These are phyloP conservation scores for Protea cynaroides DNA, from an alignment of 164 flowering plant genomes.

Conservation along the genomic window DNA sequence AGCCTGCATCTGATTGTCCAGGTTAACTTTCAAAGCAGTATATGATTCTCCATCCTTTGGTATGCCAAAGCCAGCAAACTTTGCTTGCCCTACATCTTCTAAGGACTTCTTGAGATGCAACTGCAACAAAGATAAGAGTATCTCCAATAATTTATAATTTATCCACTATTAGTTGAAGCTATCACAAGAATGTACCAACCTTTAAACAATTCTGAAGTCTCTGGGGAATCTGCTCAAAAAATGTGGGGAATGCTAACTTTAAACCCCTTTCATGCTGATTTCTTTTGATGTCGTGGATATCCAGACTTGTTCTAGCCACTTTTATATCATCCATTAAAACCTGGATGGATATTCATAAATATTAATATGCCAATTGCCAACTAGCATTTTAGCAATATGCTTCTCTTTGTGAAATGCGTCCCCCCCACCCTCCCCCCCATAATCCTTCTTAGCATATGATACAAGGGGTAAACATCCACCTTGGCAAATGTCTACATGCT, in stretches of 20 bases:
- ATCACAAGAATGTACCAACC: conserved; percentile 28
- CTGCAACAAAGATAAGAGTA: conserved; percentile 21
- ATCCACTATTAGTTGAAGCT: background rate
- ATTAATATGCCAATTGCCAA: background rate
- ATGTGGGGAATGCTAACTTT: conserved; percentile 32
- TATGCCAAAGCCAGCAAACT: conserved; percentile 5
- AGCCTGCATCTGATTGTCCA: conserved; percentile 65
- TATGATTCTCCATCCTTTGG: conserved; percentile 21
- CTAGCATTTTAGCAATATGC: too few relatives aligned
- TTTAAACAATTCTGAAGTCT: conserved; percentile 44
- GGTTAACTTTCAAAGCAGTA: conserved; percentile 27
- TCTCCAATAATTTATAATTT: background rate
- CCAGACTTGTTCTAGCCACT: conserved; percentile 15
- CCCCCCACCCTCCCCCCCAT: too few relatives aligned
- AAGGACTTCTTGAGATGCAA: conserved; percentile 33
- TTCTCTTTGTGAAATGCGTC: too few relatives aligned
- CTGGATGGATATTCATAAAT: conserved; percentile 8
- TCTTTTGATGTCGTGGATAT: conserved; percentile 15
- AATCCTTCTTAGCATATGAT: too few relatives aligned
- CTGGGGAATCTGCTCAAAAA: conserved; percentile 45
- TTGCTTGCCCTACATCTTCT: conserved; percentile 18
- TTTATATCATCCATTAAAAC: conserved; percentile 36
- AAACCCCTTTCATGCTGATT: conserved; percentile 19
- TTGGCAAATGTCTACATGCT: background rate
- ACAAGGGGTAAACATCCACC: too few relatives aligned